Conservation (phyloP, 495 filamentous ascomycete genomes). For the Copromyces sp. region DNA sequence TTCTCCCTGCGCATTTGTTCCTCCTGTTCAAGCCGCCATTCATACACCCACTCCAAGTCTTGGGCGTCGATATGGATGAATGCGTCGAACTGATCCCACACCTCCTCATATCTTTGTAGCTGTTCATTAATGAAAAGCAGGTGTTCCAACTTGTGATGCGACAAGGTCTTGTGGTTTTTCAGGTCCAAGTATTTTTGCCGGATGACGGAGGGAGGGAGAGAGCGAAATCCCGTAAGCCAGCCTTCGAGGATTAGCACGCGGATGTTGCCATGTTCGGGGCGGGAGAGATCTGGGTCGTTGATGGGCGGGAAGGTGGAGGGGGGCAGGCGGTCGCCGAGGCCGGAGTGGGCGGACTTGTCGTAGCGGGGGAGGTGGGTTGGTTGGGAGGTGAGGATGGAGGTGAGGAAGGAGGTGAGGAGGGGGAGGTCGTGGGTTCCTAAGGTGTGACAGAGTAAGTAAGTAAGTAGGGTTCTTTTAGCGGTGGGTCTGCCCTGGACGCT, state of each 20-base stretch:
- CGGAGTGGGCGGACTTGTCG: constrained; percentile 70
- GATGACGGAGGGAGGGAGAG: constrained; percentile 46
- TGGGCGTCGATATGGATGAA: constrained; percentile 85
- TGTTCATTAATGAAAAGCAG: constrained; percentile 62
- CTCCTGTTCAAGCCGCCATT: constrained; percentile 82
- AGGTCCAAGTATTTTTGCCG: constrained; percentile 44
- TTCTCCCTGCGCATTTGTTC: constrained; percentile 44
- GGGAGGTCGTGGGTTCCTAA: constrained; percentile 74
- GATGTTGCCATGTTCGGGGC: constrained; percentile 19
- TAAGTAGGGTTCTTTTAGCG: too few species aligned
- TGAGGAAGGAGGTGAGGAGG: constrained; percentile 49
- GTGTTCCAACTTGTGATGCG: constrained; percentile 54
- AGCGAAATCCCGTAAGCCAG: constrained; percentile 82
- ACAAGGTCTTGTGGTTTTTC: constrained; percentile 31
- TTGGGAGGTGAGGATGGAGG: constrained; percentile 47
- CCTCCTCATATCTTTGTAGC: constrained; percentile 56
- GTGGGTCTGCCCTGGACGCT: too few species aligned
- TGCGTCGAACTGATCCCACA: constrained; percentile 67
- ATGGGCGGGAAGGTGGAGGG: constrained; percentile 49
- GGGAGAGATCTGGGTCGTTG: constrained; percentile 42
- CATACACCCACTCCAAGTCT: constrained; percentile 68
- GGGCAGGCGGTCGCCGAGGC: constrained; percentile 68
- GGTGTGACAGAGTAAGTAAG: too few species aligned
- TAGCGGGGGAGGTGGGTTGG: constrained; percentile 63
- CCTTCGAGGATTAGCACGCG: constrained; percentile 78